Base-by-base conservation (phyloP, 2,329 filamentous ascomycete genomes). In the Aspergillus pseudoterreus region DNA sequence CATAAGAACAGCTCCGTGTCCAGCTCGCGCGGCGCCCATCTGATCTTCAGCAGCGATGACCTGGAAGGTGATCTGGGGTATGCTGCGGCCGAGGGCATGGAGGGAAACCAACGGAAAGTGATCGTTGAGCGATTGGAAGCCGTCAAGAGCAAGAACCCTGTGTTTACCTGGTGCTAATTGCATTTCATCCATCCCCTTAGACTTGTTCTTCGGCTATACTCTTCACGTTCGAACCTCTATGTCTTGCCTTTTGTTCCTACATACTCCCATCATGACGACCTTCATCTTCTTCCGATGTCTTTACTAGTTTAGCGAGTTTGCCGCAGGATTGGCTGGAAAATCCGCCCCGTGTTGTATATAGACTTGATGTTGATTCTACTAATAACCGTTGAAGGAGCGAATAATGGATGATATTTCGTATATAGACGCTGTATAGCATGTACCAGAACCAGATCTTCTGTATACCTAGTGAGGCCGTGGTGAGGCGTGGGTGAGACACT, bases 101-200 rank as follows among this genome's bases (percentile, higher is more conserved):
- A 97, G 71, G 89, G 89, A 11, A 89, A 91, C 64, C 85, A 88
- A 68, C 83, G 92, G 63, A 95, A 94, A 72, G 94, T 99, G 44
- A 97, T 99, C 77, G 92, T 99, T 44, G 94, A 99, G 78, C 81
- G 94, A 57, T 75, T 99, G 52, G 94, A 99, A 77, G 88, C 92
- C 54, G 94, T 99, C 56, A 97, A 97, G 79, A 90, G 86, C 67
- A 88, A 87, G 69, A 95, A 95, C 67, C 94, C 94, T 2, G 91
- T 99, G 30, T 99, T 99, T 72, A 96, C 89, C 42, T 99, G 94
- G 89, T 99, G 94, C 77, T 97, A 76, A 76, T 51, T 53, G 44
- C 42, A 38, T 24, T 39, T 38, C 33, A 35, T 42, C 43, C 38
- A 17, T 32, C 27, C 33, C 19, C 22, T 45, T 38, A 24, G 30